A percentile compares a stretch with the other conserved stretches of the same genome.
Conservation (phyloP, 345 rosid genomes). For the Camelina sativa region DNA sequence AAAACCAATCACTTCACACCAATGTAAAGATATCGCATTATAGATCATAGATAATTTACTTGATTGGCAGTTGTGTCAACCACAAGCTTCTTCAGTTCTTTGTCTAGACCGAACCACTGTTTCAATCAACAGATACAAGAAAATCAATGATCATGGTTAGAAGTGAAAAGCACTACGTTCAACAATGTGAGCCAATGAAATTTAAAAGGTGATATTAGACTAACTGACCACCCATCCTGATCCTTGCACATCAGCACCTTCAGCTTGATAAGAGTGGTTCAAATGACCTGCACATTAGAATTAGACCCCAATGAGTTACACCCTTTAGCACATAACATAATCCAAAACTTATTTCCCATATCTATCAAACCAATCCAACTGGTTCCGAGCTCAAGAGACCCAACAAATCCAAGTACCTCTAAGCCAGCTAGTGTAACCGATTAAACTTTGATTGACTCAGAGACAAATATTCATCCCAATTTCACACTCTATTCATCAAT, state of each 20-base stretch:
- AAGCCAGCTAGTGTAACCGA: neutral
- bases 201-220: constrained; percentile 1
- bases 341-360: neutral
- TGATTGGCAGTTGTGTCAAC: constrained; percentile 93
- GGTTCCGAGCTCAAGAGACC: constrained; percentile 7
- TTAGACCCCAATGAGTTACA: neutral
- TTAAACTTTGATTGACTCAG: neutral
- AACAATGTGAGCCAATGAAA: neutral
- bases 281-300: constrained; percentile 67
- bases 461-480: neutral
- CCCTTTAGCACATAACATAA: constrained; percentile 7
- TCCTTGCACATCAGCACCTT: constrained; percentile 96
- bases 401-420: neutral
- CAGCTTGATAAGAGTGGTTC: constrained; percentile 63
- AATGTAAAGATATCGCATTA: neutral
- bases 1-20: too few relatives aligned
- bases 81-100: constrained; percentile 79
- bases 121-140: constrained; percentile 15
- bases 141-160: constrained; percentile 16
- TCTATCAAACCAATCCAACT: neutral
- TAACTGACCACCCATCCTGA: constrained; percentile 98
- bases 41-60: constrained; percentile 50
- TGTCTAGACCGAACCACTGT: constrained; percentile 94
- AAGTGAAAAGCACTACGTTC: neutral
- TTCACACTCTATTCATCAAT: neutral